A percentile compares a stretch with the other conserved stretches of the same genome.
phyloP scores from a whole-genome alignment of 139 green algal genomes.

The Yamagishiella unicocca region DNA sequence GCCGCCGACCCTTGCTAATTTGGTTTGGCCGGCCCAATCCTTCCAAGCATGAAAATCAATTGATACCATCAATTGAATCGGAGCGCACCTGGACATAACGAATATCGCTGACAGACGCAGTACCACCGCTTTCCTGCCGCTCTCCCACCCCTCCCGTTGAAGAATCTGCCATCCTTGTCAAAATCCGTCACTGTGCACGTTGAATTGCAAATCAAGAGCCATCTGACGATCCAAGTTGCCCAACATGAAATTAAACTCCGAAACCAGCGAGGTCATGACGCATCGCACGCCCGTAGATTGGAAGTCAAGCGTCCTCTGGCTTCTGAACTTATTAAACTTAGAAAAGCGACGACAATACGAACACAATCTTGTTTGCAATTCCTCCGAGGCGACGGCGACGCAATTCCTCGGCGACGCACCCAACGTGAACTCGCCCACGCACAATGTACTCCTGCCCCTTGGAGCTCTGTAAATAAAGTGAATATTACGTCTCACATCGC shows the following conservation, averaged over 20 bases:
- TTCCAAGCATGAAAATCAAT: background rate
- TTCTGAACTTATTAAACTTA: background rate
- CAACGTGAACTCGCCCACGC: too few species aligned
- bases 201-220: background rate
- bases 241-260: background rate
- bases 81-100: slow-evolving; percentile 47
- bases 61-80: background rate
- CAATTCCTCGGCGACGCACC: too few species aligned
- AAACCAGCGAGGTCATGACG: background rate
- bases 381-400: too few species aligned
- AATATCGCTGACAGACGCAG: slow-evolving; percentile 13
- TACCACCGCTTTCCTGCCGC: background rate
- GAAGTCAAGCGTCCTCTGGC: background rate
- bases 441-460: too few species aligned
- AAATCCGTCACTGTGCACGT: background rate
- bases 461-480: too few species aligned
- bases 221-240: background rate
- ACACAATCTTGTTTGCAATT: too few species aligned
- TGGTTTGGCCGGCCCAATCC: too few species aligned
- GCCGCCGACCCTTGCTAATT: background rate
- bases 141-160: too few species aligned
- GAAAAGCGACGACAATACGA: background rate
- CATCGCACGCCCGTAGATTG: background rate
- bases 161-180: background rate
- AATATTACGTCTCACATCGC: too few species aligned